Conservation (phyloP, 1,284 basidiomycete genomes). For the Filobasidium uniguttulatum region DNA sequence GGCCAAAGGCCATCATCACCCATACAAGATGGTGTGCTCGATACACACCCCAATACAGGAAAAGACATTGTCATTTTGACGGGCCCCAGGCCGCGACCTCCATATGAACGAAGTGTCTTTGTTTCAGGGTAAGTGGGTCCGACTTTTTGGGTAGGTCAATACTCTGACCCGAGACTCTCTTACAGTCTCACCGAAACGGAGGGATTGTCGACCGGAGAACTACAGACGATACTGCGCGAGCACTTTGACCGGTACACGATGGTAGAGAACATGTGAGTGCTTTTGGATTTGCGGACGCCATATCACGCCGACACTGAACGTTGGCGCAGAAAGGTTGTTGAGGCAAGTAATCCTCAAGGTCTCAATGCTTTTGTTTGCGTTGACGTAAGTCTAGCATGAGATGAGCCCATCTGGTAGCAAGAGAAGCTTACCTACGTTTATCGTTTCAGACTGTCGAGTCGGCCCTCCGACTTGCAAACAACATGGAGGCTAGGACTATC, state of each 20-base stretch:
- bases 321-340: constrained; percentile 6
- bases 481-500: neutral
- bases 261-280: constrained; percentile 10
- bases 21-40: constrained; percentile 2
- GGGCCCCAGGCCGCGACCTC: constrained; percentile 3
- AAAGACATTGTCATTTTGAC: constrained; percentile 1
- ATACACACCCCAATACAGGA: constrained; percentile 2
- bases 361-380: constrained; percentile 11
- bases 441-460: neutral
- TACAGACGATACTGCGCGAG: neutral
- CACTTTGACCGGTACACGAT: constrained; percentile 6
- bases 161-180: constrained; percentile 1
- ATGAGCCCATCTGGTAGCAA: no score
- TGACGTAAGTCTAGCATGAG: constrained; percentile 1
- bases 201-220: neutral
- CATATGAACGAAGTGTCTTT: constrained; percentile 6
- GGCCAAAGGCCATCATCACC: neutral
- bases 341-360: neutral
- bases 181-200: neutral
- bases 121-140: constrained; percentile 4
- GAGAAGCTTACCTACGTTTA: neutral
- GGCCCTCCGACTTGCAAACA: neutral
- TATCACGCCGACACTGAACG: neutral
- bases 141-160: neutral
- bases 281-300: no score